Evolutionary conservation across 768 basidiomycete genomes (phyloP), one percentile per base, ranked within the genome.

Genomic region (Steccherinum ochraceum): DNA sequence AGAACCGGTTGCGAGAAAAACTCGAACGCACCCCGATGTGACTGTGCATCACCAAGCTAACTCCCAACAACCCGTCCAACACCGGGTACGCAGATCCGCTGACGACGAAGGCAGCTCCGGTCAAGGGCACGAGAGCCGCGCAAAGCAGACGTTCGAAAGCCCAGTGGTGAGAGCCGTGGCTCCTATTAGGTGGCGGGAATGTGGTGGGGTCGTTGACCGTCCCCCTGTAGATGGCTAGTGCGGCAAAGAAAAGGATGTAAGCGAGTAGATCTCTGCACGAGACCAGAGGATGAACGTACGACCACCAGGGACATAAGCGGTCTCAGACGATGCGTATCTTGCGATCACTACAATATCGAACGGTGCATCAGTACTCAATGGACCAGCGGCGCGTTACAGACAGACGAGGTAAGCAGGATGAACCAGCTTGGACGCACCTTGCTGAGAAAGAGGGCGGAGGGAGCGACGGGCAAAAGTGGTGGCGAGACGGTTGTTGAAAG

Each of bases 141-240:
- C 89, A 86, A 46, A 98, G 78, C 24, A 93, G 76, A 48, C 94
- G 88, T 69, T 99, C 96, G 64, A 97, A 98, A 1, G 93, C 84
- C 82, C 82, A 84, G 69, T 83, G 95, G 69, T 96, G 84, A 2
- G 93, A 93, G 46, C 96, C 95, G 60, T 94, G 89, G 1, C 80
- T 68, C 63, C 79, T 85, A 52, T 80, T 86, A 3, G 93, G 80
- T 3, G 83, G 66, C 19, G 95, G 94, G 74, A 95, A 97, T 7
- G 83, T 72, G 2, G 89, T 93, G 1, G 94, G 89, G 66, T 99
- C 96, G 70, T 99, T 98, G 53, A 93, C 93, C 24, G 91, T 89
- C 46, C 95, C 96, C 65, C 81, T 81, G 71, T 86, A 80, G 62
- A 96, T 79, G 52, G 93, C 93, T 91, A 52, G 27, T 18, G 46